Evolutionary conservation across 208 protist genomes (phyloP), one percentile per base, ranked within the genome.

Genomic region (Acanthamoeba sp.): DNA sequence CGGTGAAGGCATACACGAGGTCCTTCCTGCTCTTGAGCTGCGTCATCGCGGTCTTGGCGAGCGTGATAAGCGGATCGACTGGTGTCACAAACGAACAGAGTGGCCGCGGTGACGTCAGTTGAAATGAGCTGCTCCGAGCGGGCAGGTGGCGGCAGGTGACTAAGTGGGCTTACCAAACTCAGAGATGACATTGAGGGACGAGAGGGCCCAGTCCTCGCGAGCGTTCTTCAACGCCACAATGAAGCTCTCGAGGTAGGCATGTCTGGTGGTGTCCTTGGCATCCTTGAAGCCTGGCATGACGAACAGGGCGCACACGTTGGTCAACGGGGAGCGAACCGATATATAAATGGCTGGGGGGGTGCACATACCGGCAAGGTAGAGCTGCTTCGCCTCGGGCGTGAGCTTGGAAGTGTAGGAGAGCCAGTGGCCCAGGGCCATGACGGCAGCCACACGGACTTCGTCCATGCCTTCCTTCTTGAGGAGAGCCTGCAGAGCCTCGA

Each of bases 401-500:
- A 94, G 20, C 52, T 80, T 85, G 20, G 73, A 32, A 18, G 69
- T 48, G 34, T 66, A 64, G 12, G 48, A 52, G 73, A 94, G 91
- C 91, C 91, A 94, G 29, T 69, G 71, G 32, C 91, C 91, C 48
- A 94, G 40, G 20, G 32, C 45, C 57, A 50, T 71, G 7, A 85
- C 69, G 24, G 91, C 91, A 10, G 64, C 71, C 24, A 94, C n/a
- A 24, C 52, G 38, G 0, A 85, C 71, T 40, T 94, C 91, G 66
- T 94, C 91, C 87, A 93, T 69, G 40, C 62, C 87, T 34, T 93
- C 87, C 48, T 93, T 93, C 45, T 93, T 93, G 87, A 78, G 38
- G 16, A 93, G 66, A 32, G 87, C 38, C 57, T 80, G 87, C 24
- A 93, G 52, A 10, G 62, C 66, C 32, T 93, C 87, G 32, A 93